Conservation (phyloP, 345 rosid genomes). For the Arabis hirsuta region DNA sequence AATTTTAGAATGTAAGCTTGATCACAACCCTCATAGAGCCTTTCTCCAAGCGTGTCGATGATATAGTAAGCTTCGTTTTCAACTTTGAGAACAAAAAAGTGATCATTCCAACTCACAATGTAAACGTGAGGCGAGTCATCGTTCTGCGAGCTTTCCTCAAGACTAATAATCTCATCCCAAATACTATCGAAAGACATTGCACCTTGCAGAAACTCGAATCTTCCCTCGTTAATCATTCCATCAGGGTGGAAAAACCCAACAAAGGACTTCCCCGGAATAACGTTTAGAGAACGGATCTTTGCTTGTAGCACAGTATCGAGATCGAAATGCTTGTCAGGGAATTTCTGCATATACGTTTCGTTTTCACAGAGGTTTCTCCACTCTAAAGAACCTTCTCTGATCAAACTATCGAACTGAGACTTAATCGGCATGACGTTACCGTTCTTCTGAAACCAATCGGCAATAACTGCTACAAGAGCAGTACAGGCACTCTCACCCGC, state of each 20-base stretch:
- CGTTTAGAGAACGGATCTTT: slow-evolving; percentile 52
- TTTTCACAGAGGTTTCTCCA: slow-evolving; percentile 76
- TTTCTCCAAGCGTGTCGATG: slow-evolving; percentile 73
- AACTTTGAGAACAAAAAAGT: slow-evolving; percentile 67
- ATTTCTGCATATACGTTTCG: slow-evolving; percentile 46
- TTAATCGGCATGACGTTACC: slow-evolving; percentile 57
- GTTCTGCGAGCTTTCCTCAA: slow-evolving; percentile 14
- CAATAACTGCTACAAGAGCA: slow-evolving; percentile 67
- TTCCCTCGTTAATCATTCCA: slow-evolving; percentile 53
- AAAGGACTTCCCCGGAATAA: slow-evolving; percentile 55
- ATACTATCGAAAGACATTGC: slow-evolving; percentile 75
- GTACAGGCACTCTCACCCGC: slow-evolving; percentile 85
- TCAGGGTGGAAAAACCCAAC: slow-evolving; percentile 72
- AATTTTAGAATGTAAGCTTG: slow-evolving; percentile 66
- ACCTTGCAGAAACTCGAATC: slow-evolving; percentile 61
- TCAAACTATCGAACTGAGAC: slow-evolving; percentile 64
- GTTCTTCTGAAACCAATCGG: slow-evolving; percentile 67
- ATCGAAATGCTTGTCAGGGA: slow-evolving; percentile 79
- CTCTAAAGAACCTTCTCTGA: slow-evolving; percentile 66
- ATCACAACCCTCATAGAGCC: slow-evolving; percentile 65
- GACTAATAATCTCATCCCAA: slow-evolving; percentile 61
- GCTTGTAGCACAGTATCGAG: slow-evolving; percentile 69
- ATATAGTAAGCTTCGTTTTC: slow-evolving; percentile 67
- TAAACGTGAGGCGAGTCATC: slow-evolving; percentile 42
- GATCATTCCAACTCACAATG: slow-evolving; percentile 78